A percentile compares a stretch with the other conserved stretches of the same genome.
Evolutionary conservation across 805 yeast species (phyloP).

Genomic region (Candida ortonii): DNA sequence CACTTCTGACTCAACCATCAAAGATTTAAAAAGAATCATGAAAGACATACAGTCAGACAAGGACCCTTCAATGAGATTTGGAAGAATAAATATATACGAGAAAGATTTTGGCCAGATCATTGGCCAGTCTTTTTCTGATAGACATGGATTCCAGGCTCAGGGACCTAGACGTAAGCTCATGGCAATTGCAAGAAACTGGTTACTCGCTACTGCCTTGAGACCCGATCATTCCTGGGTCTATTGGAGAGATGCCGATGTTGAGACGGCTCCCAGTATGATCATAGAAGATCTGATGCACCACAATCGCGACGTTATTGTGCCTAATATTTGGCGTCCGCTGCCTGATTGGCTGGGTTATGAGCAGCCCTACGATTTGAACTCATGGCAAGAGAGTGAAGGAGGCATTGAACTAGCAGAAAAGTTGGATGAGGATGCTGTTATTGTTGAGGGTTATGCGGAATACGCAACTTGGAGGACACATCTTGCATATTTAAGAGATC

Average conservation of each 20-base stretch:
- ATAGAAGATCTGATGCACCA: slow-evolving; percentile 89
- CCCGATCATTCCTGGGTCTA: slow-evolving; percentile 94
- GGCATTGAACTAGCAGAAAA: slow-evolving; percentile 68
- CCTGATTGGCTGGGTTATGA: slow-evolving; percentile 81
- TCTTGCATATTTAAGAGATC: slow-evolving; percentile 87
- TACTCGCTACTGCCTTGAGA: slow-evolving; percentile 73
- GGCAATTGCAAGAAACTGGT: slow-evolving; percentile 95
- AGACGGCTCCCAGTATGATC: slow-evolving; percentile 75
- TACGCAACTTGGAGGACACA: slow-evolving; percentile 98
- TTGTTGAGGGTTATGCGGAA: slow-evolving; percentile 94
- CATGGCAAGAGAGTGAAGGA: slow-evolving; percentile 80
- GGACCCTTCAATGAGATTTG: slow-evolving; percentile 59
- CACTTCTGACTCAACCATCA: slow-evolving; percentile 83
- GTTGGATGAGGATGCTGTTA: slow-evolving; percentile 88
- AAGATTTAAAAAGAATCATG: slow-evolving; percentile 56
- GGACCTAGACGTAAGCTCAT: slow-evolving; percentile 88
- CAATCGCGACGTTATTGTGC: slow-evolving; percentile 84
- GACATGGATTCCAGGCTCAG: slow-evolving; percentile 93
- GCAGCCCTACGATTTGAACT: slow-evolving; percentile 77
- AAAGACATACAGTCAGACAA: slow-evolving; percentile 63
- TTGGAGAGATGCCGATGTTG: slow-evolving; percentile 96
- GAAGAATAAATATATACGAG: slow-evolving; percentile 79
- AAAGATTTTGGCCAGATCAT: slow-evolving; percentile 89
- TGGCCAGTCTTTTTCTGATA: slow-evolving; percentile 85
- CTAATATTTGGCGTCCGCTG: slow-evolving; percentile 84